Evolutionary conservation across 805 yeast species (phyloP).

Genomic region (Candida glaebosa): DNA sequence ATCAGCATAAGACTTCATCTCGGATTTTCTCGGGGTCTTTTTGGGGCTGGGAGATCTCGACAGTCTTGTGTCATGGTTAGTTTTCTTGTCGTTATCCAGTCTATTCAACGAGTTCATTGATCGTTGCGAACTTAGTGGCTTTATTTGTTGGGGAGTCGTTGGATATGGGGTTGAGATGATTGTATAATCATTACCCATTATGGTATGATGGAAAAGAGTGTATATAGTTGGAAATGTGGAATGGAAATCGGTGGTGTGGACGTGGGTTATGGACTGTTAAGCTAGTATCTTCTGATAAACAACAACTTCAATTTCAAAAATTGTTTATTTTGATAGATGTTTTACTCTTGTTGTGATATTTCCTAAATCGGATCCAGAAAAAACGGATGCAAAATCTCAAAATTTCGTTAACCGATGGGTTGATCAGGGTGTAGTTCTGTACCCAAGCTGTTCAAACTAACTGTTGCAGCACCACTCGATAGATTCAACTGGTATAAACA

Average conservation of each 20-base stretch:
- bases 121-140: slow-evolving; percentile 11
- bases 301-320: too few relatives aligned
- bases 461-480: too few relatives aligned
- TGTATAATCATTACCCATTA: slow-evolving; percentile 2
- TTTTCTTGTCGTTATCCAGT: background rate
- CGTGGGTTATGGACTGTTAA: background rate
- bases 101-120: slow-evolving; percentile 13
- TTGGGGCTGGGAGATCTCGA: background rate
- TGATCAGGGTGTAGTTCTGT: too few relatives aligned
- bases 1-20: background rate
- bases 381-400: too few relatives aligned
- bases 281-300: background rate
- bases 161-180: background rate
- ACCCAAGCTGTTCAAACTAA: too few relatives aligned
- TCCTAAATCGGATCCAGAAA: too few relatives aligned
- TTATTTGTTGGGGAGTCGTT: slow-evolving; percentile 4
- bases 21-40: background rate
- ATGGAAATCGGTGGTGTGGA: background rate
- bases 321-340: too few relatives aligned
- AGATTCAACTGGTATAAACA: too few relatives aligned
- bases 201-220: background rate
- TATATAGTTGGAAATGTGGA: background rate
- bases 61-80: background rate
- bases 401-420: too few relatives aligned
- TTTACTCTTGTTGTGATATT: too few relatives aligned